Percentiles rank a stretch among this genome's conserved stretches.
These are phyloP conservation scores for Lepidium aucheri DNA, from an alignment of 345 rosid species.

Conservation along the genomic window DNA sequence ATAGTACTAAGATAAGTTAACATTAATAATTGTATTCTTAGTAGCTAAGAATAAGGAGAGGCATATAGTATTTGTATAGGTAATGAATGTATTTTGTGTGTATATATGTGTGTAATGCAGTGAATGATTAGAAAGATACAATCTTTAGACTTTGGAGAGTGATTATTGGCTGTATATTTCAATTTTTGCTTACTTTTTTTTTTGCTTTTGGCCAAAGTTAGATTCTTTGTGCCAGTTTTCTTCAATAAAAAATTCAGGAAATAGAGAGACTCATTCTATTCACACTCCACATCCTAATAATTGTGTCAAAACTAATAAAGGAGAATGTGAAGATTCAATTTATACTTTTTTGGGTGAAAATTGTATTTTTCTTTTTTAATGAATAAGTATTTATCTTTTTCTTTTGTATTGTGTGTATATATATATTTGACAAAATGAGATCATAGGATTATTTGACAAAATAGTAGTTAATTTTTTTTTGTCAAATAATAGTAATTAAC, in stretches of 20 bases:
- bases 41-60: conserved; percentile 21
- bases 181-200: conserved; percentile 1
- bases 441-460: too few species aligned
- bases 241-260: not conserved
- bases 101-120: not conserved
- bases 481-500: too few species aligned
- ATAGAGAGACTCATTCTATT: not conserved
- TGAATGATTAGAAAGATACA: conserved; percentile 8
- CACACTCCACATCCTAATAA: conserved; percentile 1
- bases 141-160: conserved; percentile 24
- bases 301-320: not conserved
- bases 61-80: not conserved
- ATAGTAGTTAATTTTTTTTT: too few species aligned
- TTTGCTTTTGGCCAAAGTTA: not conserved
- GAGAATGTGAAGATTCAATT: not conserved
- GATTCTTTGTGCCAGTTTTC: conserved; percentile 8
- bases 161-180: conserved; percentile 23
- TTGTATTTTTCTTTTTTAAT: too few species aligned
- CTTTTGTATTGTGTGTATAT: too few species aligned
- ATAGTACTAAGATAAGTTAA: not conserved
- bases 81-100: not conserved
- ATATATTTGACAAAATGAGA: too few species aligned
- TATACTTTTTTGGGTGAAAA: too few species aligned
- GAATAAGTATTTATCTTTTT: too few species aligned
- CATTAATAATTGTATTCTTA: conserved; percentile 16